Conservation (phyloP, 768 basidiomycete species). For the Paxillus ammoniavirescens region DNA sequence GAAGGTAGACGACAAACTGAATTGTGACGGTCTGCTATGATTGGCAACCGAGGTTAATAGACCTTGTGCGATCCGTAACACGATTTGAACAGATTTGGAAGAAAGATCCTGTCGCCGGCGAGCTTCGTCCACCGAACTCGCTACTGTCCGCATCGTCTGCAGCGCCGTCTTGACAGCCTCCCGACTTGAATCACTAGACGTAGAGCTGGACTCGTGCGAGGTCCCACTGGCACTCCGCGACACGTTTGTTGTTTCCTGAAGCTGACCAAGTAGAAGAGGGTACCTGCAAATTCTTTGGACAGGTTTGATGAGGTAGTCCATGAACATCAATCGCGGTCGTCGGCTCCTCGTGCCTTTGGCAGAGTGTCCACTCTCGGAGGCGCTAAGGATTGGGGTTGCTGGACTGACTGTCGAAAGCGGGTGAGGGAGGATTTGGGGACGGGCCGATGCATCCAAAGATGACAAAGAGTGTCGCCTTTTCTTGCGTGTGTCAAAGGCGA, state of each 20-base stretch:
- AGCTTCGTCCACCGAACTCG: conserved; percentile 79
- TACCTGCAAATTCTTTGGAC: conserved; percentile 96
- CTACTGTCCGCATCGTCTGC: conserved; percentile 73
- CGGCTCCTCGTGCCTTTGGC: conserved; percentile 26
- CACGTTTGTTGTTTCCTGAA: conserved; percentile 32
- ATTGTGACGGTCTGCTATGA: conserved; percentile 31
- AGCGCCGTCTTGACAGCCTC: conserved; percentile 43
- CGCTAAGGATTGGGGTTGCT: conserved; percentile 31
- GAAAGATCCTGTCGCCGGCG: conserved; percentile 62
- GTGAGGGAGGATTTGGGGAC: conserved; percentile 34
- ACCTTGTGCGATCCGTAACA: conserved; percentile 57
- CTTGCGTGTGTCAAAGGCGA: conserved; percentile 34
- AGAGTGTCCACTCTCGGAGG: conserved; percentile 32
- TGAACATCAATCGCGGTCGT: conserved; percentile 53
- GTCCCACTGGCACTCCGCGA: conserved; percentile 1
- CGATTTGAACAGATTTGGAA: conserved; percentile 64
- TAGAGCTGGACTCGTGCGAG: background rate
- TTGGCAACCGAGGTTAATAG: conserved; percentile 27
- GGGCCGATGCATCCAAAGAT: conserved; percentile 47
- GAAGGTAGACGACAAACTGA: conserved; percentile 51
- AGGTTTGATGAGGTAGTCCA: conserved; percentile 96
- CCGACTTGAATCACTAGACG: background rate
- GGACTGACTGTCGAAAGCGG: conserved; percentile 29
- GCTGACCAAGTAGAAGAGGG: conserved; percentile 81
- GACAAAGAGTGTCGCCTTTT: conserved; percentile 45